Conservation (phyloP, 345 rosid genomes). For the Firmiana major region DNA sequence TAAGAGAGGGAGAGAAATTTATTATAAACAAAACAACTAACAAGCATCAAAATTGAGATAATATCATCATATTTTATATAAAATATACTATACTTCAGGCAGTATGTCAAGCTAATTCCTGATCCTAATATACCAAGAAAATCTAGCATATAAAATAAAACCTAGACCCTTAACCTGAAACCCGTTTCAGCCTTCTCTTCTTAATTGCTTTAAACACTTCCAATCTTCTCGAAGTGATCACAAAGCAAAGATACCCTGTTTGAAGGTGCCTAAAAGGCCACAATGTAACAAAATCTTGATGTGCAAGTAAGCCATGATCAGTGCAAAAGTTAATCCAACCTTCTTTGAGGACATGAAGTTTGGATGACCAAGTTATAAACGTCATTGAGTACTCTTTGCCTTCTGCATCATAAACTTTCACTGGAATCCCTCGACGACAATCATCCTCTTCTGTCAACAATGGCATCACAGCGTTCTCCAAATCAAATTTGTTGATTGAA, state of each 20-base stretch:
- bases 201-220: not conserved
- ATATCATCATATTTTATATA: too few species aligned
- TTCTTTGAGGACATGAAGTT: conserved; percentile 1
- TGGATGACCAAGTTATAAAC: not conserved
- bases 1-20: not conserved
- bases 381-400: conserved; percentile 12
- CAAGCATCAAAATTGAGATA: not conserved
- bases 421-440: not conserved
- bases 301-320: not conserved
- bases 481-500: not conserved
- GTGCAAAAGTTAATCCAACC: not conserved
- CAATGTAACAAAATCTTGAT: conserved; percentile 12
- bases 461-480: not conserved
- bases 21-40: not conserved
- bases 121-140: not conserved
- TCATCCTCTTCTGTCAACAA: conserved; percentile 1
- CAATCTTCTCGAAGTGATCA: conserved; percentile 1
- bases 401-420: conserved; percentile 1
- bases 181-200: not conserved
- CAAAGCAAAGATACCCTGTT: not conserved
- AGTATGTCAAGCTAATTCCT: not conserved
- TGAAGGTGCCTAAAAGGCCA: not conserved
- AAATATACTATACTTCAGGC: too few species aligned
- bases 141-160: not conserved
- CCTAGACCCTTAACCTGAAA: not conserved